Evolutionary conservation across 177 flowering plant genomes (phyloP).

Genomic region (Telopea speciosissima): DNA sequence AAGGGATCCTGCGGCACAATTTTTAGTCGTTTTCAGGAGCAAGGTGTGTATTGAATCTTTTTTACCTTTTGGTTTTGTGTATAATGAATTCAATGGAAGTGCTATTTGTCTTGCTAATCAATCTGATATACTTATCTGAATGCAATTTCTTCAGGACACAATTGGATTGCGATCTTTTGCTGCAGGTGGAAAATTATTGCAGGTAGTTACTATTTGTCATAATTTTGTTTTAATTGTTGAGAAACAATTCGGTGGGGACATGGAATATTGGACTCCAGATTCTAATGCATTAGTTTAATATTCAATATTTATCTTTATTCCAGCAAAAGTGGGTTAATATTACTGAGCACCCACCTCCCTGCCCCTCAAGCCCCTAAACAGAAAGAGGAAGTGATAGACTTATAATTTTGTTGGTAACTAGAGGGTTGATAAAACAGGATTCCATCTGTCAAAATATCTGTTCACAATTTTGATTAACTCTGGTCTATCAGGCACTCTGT

Average conservation of each 20-base stretch:
- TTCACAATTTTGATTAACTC: too few species aligned
- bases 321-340: too few species aligned
- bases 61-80: background rate
- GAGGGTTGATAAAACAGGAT: too few species aligned
- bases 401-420: too few species aligned
- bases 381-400: too few species aligned
- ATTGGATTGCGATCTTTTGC: constrained; percentile 92
- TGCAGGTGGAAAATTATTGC: constrained; percentile 96
- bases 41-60: constrained; percentile 38
- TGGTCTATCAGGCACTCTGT: too few species aligned
- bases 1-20: constrained; percentile 98
- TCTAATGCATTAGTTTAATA: too few species aligned
- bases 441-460: too few species aligned
- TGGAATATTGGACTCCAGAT: background rate
- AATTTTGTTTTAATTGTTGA: background rate
- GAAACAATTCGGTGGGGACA: background rate
- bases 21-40: constrained; percentile 73
- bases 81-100: background rate
- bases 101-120: too few species aligned
- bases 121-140: constrained; percentile 3
- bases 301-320: too few species aligned
- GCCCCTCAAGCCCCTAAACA: too few species aligned
- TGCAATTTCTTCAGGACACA: constrained; percentile 58
- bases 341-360: too few species aligned
- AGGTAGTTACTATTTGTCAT: constrained; percentile 48